A percentile compares a stretch with the other conserved stretches of the same genome.
These are phyloP conservation scores for Biscogniauxia sp. DNA, from an alignment of 2,329 filamentous ascomycete species.

Conservation along the genomic window DNA sequence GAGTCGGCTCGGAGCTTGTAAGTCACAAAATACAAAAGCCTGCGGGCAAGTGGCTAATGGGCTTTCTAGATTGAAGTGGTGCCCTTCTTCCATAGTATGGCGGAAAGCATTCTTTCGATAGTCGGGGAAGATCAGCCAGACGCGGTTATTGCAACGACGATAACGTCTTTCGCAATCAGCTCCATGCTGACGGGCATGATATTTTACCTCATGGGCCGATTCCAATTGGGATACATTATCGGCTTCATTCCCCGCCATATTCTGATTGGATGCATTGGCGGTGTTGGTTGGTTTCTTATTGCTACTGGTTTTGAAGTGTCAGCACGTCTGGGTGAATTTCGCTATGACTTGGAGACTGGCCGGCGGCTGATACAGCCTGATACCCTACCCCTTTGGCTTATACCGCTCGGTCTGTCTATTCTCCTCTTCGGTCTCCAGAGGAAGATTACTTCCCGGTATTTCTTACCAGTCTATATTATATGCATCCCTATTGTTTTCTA, in stretches of 20 bases:
- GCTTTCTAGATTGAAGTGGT: constrained; percentile 82
- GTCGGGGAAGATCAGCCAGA: constrained; percentile 80
- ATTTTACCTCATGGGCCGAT: constrained; percentile 87
- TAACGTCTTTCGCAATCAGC: constrained; percentile 85
- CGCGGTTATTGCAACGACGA: constrained; percentile 89
- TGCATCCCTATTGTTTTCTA: constrained; percentile 75
- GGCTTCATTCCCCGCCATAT: constrained; percentile 97
- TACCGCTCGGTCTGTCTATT: constrained; percentile 74
- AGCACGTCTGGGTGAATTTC: constrained; percentile 79
- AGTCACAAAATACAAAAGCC: constrained; percentile 25
- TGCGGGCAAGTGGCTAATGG: constrained; percentile 11
- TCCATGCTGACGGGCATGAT: constrained; percentile 87
- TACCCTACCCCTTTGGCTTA: constrained; percentile 78
- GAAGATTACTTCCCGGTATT: constrained; percentile 75
- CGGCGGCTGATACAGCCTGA: constrained; percentile 69
- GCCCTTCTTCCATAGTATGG: constrained; percentile 99
- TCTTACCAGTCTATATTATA: constrained; percentile 85
- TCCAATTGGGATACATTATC: constrained; percentile 85
- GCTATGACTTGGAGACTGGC: constrained; percentile 76
- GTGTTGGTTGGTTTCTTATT: constrained; percentile 92
- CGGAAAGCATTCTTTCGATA: constrained; percentile 74
- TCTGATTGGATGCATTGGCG: constrained; percentile 93
- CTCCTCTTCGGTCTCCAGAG: constrained; percentile 74
- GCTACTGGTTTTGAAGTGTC: constrained; percentile 93
- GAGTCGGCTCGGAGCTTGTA: constrained; percentile 90